These are phyloP conservation scores for Cercospora sojina DNA, from an alignment of 2,329 filamentous ascomycete species.

Conservation along the genomic window DNA sequence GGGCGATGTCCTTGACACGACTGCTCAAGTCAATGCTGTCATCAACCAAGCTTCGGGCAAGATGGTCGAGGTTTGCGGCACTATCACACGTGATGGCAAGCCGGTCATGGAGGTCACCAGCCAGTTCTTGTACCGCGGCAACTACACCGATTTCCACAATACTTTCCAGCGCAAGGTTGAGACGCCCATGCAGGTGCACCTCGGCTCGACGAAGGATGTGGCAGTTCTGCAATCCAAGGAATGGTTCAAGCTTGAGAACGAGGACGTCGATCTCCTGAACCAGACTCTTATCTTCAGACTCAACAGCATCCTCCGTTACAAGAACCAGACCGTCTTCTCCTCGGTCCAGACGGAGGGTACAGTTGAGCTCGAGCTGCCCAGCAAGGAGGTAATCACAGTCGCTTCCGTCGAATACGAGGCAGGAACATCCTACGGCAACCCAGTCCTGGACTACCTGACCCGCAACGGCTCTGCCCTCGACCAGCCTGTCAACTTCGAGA, in stretches of 20 bases:
- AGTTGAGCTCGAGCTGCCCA: slow-evolving; percentile 89
- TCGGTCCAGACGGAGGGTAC: slow-evolving; percentile 89
- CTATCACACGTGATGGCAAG: slow-evolving; percentile 77
- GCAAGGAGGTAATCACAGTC: slow-evolving; percentile 95
- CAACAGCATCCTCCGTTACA: slow-evolving; percentile 86
- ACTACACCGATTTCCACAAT: slow-evolving; percentile 92
- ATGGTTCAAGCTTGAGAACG: slow-evolving; percentile 89
- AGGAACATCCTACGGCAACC: slow-evolving; percentile 88
- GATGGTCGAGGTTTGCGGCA: slow-evolving; percentile 99
- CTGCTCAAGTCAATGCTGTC: slow-evolving; percentile 93
- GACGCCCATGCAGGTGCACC: slow-evolving; percentile 88
- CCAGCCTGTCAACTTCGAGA: slow-evolving; percentile 95
- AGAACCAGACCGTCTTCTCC: slow-evolving; percentile 90
- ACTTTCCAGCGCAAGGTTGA: slow-evolving; percentile 98
- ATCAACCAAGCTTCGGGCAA: slow-evolving; percentile 98
- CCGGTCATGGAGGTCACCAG: slow-evolving; percentile 98
- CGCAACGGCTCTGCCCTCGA: slow-evolving; percentile 89
- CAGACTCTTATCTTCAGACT: slow-evolving; percentile 96
- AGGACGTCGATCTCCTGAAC: slow-evolving; percentile 81
- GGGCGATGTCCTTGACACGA: slow-evolving; percentile 87
- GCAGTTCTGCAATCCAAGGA: slow-evolving; percentile 94
- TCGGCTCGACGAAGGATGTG: slow-evolving; percentile 84
- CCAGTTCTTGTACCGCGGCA: slow-evolving; percentile 93
- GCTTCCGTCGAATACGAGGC: slow-evolving; percentile 96
- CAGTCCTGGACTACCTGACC: slow-evolving; percentile 92